Base-by-base conservation (phyloP, 2,329 filamentous ascomycete genomes). In the Fusarium brevicatenulatum region DNA sequence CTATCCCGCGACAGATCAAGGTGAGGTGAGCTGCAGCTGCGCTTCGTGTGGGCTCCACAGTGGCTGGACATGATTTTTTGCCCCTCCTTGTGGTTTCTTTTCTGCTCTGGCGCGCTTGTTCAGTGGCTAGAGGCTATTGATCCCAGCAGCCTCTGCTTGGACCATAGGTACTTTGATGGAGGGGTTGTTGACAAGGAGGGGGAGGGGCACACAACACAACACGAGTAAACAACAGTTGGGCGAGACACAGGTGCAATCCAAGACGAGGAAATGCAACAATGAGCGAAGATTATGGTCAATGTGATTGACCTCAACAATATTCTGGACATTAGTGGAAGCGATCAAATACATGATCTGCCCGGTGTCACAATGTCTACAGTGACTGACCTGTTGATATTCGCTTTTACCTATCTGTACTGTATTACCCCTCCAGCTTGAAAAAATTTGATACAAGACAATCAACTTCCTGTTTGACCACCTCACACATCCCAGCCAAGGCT, bases 21-120 rank as follows among this genome's bases (percentile, higher is more conserved):
- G 65, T 76, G 75, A 77, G 75, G 65, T 76, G 75, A 77, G 75
- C 47, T 77, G 73, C 75, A 77, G 68, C 39, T 67, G 42, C 37
- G 43, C 61, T 65, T 68, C 61, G 52, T 57, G n/a, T 44, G 50
- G 63, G 57, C 36, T 70, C 75, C 73, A 70, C 67, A 57, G 62
- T 75, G 71, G 71, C 69, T 75, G 65, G 65, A 42, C 66, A 63
- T 67, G 54, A 49, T 55, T 63, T 61, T 63, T 73, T 67, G 68
- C 70, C 70, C 70, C 74, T 76, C 40, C 25, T 42, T 55, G n/a
- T 57, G 46, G 47, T 50, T 19, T 23, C 55, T 58, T 70, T 49
- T 49, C 32, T 40, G 18, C 21, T 65, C 28, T 73, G 57, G 66
- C 49, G 57, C 66, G 58, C 55, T 73, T 46, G 66, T 42, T 63